Conservation (phyloP, 345 rosid genomes). For the Moringa oleifera region DNA sequence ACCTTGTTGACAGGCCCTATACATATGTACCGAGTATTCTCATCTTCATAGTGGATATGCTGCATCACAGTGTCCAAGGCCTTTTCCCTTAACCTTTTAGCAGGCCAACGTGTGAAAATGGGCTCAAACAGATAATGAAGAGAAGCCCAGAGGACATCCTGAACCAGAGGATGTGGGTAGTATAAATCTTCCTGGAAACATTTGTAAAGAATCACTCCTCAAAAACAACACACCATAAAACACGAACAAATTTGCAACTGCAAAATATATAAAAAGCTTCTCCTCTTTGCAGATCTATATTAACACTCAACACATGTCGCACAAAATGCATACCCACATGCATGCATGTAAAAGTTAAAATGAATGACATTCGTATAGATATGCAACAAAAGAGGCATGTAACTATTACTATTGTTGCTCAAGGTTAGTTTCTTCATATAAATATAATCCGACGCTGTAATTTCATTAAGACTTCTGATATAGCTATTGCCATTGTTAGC, state of each 20-base stretch:
- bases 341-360: neutral
- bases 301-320: too few relatives aligned
- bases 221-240: neutral
- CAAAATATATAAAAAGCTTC: slow-evolving; percentile 1
- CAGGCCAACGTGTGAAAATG: slow-evolving; percentile 61
- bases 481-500: too few relatives aligned
- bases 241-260: neutral
- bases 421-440: too few relatives aligned
- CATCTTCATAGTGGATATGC: slow-evolving; percentile 74
- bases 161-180: slow-evolving; percentile 62
- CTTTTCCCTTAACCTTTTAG: slow-evolving; percentile 67
- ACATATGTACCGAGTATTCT: slow-evolving; percentile 62
- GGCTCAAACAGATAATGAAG: slow-evolving; percentile 52
- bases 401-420: neutral
- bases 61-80: slow-evolving; percentile 46
- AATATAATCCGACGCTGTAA: too few relatives aligned
- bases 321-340: neutral
- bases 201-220: neutral
- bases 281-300: neutral
- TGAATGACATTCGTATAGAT: neutral
- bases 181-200: slow-evolving; percentile 60
- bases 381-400: neutral
- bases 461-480: too few relatives aligned
- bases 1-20: slow-evolving; percentile 75
- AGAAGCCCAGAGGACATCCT: slow-evolving; percentile 57